Percentiles rank a stretch among this genome's conserved stretches.
Evolutionary conservation across 257 asterid species (phyloP).

Genomic region (Sherardia arvensis): DNA sequence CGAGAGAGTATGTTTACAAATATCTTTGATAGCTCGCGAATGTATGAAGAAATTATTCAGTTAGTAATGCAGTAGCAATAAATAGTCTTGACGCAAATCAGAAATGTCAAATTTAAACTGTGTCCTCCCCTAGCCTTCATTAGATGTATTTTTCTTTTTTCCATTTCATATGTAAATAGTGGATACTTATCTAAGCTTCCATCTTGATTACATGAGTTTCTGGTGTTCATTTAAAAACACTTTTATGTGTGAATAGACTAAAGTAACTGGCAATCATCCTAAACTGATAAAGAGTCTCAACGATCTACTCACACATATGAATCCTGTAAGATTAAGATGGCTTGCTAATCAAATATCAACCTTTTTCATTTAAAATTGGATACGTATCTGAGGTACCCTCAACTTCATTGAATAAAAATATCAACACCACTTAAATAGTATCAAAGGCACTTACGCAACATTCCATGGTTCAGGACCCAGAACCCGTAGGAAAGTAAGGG

Average conservation of each 20-base stretch:
- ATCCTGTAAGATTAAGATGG: not conserved
- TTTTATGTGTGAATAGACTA: not conserved
- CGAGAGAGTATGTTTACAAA: not conserved
- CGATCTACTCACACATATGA: not conserved
- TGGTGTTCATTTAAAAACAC: not conserved
- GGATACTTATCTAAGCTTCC: not conserved
- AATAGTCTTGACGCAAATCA: not conserved
- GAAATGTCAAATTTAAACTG: not conserved
- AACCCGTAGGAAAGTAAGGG: constrained; percentile 85
- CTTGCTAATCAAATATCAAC: too few species aligned
- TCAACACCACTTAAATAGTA: not conserved
- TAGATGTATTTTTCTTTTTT: not conserved
- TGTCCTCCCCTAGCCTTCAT: not conserved
- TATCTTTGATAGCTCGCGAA: not conserved
- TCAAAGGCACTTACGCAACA: constrained; percentile 74
- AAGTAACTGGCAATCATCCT: not conserved
- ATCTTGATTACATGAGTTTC: not conserved
- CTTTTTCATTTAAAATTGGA: not conserved
- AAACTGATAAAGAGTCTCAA: not conserved
- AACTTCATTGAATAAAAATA: not conserved
- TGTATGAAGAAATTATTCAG: not conserved
- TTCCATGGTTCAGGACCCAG: constrained; percentile 99
- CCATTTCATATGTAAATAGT: not conserved
- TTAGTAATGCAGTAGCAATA: not conserved
- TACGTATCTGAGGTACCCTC: not conserved